These are phyloP conservation scores for Rhynchosporium agropyri DNA, from an alignment of 2,329 filamentous ascomycete genomes.

Conservation along the genomic window DNA sequence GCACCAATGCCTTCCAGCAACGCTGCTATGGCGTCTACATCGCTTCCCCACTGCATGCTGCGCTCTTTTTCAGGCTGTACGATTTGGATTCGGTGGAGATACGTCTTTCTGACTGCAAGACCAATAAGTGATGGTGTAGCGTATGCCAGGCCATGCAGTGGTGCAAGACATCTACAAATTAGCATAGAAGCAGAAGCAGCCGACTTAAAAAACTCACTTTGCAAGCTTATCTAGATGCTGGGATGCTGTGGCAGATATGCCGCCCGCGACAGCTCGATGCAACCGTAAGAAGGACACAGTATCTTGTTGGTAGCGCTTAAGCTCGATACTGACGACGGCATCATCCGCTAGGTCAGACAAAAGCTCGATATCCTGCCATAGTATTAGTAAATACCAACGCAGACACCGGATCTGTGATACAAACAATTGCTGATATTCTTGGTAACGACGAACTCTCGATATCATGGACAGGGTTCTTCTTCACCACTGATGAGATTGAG, in stretches of 20 bases:
- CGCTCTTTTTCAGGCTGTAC: conserved; percentile 72
- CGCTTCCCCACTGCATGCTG: conserved; percentile 92
- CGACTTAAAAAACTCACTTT: conserved; percentile 47
- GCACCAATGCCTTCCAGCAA: conserved; percentile 64
- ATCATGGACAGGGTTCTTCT: conserved; percentile 34
- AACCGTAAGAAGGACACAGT: conserved; percentile 84
- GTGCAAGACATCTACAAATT: conserved; percentile 65
- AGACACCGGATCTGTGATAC: conserved; percentile 8
- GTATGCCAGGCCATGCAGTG: conserved; percentile 78
- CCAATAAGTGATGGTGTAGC: conserved; percentile 82
- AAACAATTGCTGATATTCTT: conserved; percentile 36
- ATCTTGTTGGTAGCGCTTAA: conserved; percentile 84
- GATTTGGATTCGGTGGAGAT: conserved; percentile 79
- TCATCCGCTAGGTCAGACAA: conserved; percentile 54
- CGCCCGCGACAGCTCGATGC: conserved; percentile 80
- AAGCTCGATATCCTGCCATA: conserved; percentile 37
- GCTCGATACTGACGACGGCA: conserved; percentile 72
- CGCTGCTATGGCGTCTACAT: conserved; percentile 66
- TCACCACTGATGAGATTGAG: conserved; percentile 41
- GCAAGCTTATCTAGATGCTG: conserved; percentile 72
- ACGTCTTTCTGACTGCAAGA: conserved; percentile 84
- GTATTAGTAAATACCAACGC: conserved; percentile 22
- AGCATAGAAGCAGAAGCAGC: conserved; percentile 30
- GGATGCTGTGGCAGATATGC: conserved; percentile 77
- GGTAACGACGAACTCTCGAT: conserved; percentile 29